These are phyloP conservation scores for Daldinia decipiens DNA, from an alignment of 495 filamentous ascomycete species.

Conservation along the genomic window DNA sequence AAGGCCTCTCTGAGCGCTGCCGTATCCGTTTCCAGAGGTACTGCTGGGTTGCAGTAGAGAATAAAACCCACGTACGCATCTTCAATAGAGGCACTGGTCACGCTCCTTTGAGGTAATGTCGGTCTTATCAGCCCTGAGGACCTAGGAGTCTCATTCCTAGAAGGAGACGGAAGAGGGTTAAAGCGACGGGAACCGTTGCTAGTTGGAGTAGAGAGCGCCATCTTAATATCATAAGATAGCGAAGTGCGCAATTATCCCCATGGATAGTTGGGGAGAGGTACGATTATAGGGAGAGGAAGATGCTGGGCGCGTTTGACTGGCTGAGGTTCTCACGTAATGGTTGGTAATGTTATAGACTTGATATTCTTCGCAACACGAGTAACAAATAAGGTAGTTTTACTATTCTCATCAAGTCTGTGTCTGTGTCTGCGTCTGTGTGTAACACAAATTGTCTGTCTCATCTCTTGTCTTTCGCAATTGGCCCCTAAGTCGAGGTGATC, in stretches of 20 bases:
- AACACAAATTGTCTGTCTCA: conserved; percentile 9
- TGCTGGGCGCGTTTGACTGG: conserved; percentile 8
- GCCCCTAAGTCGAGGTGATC: conserved; percentile 11
- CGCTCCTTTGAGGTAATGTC: conserved; percentile 72
- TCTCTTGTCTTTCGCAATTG: conserved; percentile 26
- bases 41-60: conserved; percentile 87
- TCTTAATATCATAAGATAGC: conserved; percentile 46
- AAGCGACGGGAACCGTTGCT: conserved; percentile 48
- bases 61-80: conserved; percentile 90
- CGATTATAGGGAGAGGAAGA: conserved; percentile 16
- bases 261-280: conserved; percentile 27
- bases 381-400: conserved; percentile 17
- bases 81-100: conserved; percentile 80
- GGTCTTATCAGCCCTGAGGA: conserved; percentile 45
- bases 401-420: conserved; percentile 19
- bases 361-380: conserved; percentile 1
- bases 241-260: conserved; percentile 38
- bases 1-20: conserved; percentile 82
- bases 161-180: conserved; percentile 45
- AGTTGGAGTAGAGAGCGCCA: conserved; percentile 47
- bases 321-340: conserved; percentile 18
- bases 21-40: conserved; percentile 76
- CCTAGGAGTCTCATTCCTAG: conserved; percentile 45
- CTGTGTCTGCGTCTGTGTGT: neutral
- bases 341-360: conserved; percentile 18